Base-by-base conservation (phyloP, 164 flowering plant genomes). In the Platanus orientalis region DNA sequence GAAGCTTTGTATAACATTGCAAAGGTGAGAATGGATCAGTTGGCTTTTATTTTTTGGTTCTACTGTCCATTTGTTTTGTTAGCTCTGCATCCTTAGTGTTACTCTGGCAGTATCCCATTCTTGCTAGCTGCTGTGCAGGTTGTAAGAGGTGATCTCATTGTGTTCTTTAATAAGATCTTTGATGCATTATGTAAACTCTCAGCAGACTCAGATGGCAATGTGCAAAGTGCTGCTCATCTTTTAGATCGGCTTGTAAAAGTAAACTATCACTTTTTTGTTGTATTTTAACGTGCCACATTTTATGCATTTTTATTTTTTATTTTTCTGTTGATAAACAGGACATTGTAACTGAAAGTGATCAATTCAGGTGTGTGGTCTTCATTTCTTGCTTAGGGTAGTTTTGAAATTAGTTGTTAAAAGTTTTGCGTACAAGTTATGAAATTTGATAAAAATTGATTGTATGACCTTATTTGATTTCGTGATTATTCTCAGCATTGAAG, bases 231-330 rank as follows among this genome's bases (percentile, higher is more conserved):
- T 73, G 96, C 97, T 63, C n/a, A n/a, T n/a, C n/a, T n/a, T n/a
- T n/a, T n/a, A n/a, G n/a, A n/a, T n/a, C n/a, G n/a, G n/a, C n/a
- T 94, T 73, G 96, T 94, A 39, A 94, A 94, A 93, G 98, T 90
- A 40, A 49, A 63, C 23, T 10, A 48, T 26, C 20, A 45, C 34
- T 57, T 26, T 40, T 19, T 23, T 34, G 17, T 25, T 26, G 6
- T 34, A 14, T 28, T 26, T 47, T 29, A 24, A 24, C 19, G 60
- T 60, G 20, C 0, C 47, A 30, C 20, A 45, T 36, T 24, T 62
- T 7, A 7, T 53, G 21, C 58, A 17, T n/a, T n/a, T 34, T 30
- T 55, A 53, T 54, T 54, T 27, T 54, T 54, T 12, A 23, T 57
- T 11, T 52, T 7, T 21, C 42, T 50, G 53, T 59, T 67, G 44